Percentiles rank a stretch among this genome's conserved stretches.
Evolutionary conservation across 495 filamentous ascomycete species (phyloP).

Genomic region (Sordaria brevicollis): DNA sequence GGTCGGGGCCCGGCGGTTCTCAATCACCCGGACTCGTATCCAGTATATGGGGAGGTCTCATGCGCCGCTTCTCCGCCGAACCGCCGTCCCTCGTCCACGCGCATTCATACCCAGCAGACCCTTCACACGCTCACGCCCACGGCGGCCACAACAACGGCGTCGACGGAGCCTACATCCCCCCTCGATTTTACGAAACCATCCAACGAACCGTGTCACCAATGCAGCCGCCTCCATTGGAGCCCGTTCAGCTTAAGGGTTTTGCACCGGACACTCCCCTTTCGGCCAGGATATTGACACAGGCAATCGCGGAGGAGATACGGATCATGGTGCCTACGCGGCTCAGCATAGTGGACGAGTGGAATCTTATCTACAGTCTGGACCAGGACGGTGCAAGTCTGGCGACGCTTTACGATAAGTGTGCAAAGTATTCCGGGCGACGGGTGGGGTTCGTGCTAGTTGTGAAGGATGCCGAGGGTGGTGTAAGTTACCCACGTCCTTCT

Average conservation of each 20-base stretch:
- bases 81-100: conserved; percentile 1
- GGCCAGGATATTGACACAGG: conserved; percentile 49
- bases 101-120: conserved; percentile 9
- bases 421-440: conserved; percentile 48
- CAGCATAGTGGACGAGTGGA: conserved; percentile 81
- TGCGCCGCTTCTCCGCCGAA: conserved; percentile 27
- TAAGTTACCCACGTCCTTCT: conserved; percentile 30
- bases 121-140: conserved; percentile 14
- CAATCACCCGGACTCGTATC: conserved; percentile 9
- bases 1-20: conserved; percentile 11
- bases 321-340: conserved; percentile 76
- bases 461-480: conserved; percentile 60
- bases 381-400: conserved; percentile 79
- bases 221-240: conserved; percentile 34
- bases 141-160: conserved; percentile 19
- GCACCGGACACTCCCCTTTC: conserved; percentile 23
- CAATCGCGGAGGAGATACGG: conserved; percentile 87
- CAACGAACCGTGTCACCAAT: conserved; percentile 27
- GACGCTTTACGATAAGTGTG: conserved; percentile 76
- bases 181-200: conserved; percentile 8
- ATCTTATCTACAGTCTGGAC: conserved; percentile 80
- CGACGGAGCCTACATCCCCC: conserved; percentile 31
- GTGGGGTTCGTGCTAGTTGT: conserved; percentile 84
- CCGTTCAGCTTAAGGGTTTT: conserved; percentile 32
- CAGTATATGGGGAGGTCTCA: conserved; percentile 23